Conservation (phyloP, 495 filamentous ascomycete species). For the Daldinia decipiens region DNA sequence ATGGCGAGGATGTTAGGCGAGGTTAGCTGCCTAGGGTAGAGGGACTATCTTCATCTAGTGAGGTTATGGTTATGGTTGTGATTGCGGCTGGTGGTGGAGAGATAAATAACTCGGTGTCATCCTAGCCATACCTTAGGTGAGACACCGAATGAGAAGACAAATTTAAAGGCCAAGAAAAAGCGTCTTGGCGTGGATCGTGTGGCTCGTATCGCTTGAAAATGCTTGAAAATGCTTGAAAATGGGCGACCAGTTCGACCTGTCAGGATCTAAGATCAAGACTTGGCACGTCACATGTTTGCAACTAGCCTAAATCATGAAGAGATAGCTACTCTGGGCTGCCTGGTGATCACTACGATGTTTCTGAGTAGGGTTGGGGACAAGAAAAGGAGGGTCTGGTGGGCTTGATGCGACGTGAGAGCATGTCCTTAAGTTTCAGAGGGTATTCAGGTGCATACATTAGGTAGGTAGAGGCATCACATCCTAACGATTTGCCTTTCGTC, state of each 20-base stretch:
- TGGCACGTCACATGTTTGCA: conserved; percentile 44
- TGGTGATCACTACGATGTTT: conserved; percentile 28
- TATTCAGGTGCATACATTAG: conserved; percentile 11
- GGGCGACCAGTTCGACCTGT: conserved; percentile 35
- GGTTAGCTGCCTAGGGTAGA: conserved; percentile 31
- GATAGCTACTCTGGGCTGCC: conserved; percentile 19
- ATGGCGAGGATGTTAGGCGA: conserved; percentile 11
- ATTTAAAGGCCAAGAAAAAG: conserved; percentile 16
- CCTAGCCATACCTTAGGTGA: conserved; percentile 23
- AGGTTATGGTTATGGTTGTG: not conserved
- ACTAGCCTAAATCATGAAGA: conserved; percentile 23
- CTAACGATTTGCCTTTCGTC: not conserved
- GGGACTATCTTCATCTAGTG: conserved; percentile 15
- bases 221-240: conserved; percentile 11
- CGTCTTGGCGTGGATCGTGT: conserved; percentile 36
- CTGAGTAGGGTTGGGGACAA: not conserved
- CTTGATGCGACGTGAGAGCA: conserved; percentile 23
- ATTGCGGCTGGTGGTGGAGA: conserved; percentile 41
- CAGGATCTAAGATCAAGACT: conserved; percentile 41
- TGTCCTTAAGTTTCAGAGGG: conserved; percentile 17
- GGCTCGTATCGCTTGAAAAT: conserved; percentile 37
- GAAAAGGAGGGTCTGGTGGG: conserved; percentile 43
- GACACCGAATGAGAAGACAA: conserved; percentile 35
- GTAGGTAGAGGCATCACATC: not conserved
- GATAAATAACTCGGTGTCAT: conserved; percentile 14